These are phyloP conservation scores for Diaporthe caulivora DNA, from an alignment of 2,329 filamentous ascomycete genomes.

Conservation along the genomic window DNA sequence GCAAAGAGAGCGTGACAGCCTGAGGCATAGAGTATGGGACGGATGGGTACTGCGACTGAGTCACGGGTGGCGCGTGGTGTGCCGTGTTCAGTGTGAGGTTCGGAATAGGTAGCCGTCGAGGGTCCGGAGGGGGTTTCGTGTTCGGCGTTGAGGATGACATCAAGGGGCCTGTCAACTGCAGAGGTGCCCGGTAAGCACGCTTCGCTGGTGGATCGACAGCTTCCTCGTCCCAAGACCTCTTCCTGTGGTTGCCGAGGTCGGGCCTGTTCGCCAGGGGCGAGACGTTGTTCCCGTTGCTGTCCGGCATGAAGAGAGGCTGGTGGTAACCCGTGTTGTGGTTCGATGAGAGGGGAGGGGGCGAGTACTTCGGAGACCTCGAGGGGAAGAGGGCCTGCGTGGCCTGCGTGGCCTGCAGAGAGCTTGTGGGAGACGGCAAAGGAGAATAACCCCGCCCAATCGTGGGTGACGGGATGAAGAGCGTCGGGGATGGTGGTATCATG, in stretches of 20 bases:
- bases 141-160: slow-evolving; percentile 24
- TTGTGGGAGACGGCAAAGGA: slow-evolving; percentile 64
- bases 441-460: slow-evolving; percentile 55
- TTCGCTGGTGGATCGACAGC: slow-evolving; percentile 67
- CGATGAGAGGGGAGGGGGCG: slow-evolving; percentile 47
- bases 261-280: slow-evolving; percentile 65
- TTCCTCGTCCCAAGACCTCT: slow-evolving; percentile 65
- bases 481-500: slow-evolving; percentile 51
- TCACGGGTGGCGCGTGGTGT: slow-evolving; percentile 39
- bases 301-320: slow-evolving; percentile 48
- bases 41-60: slow-evolving; percentile 49
- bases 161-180: slow-evolving; percentile 41
- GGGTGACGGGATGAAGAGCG: slow-evolving; percentile 57
- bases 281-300: slow-evolving; percentile 22
- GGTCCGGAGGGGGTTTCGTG: slow-evolving; percentile 46
- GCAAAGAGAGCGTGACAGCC: slow-evolving; percentile 65
- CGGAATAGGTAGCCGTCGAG: slow-evolving; percentile 73
- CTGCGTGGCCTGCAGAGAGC: slow-evolving; percentile 50
- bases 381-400: slow-evolving; percentile 52
- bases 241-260: slow-evolving; percentile 56
- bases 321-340: slow-evolving; percentile 42
- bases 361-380: slow-evolving; percentile 48
- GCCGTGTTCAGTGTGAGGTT: slow-evolving; percentile 76
- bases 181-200: slow-evolving; percentile 53
- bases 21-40: slow-evolving; percentile 50